A percentile compares a stretch with the other conserved stretches of the same genome.
Conservation (phyloP, 108 stramenopile genomes). For the Schizochytrium sp. region DNA sequence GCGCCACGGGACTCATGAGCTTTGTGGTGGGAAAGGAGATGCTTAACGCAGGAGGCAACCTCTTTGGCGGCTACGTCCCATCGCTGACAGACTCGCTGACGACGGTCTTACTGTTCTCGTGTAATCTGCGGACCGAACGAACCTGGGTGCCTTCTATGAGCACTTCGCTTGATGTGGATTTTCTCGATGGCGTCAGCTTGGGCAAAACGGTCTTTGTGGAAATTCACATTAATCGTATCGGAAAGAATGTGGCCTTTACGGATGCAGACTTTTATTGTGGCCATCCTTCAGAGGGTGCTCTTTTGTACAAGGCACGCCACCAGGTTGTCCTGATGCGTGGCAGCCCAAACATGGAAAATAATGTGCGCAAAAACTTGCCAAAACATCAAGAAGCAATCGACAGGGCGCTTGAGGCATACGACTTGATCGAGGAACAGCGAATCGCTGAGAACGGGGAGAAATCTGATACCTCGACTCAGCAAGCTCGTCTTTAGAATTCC, state of each 20-base stretch:
- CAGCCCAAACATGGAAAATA: background rate
- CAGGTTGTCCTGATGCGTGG: background rate
- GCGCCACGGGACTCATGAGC: background rate
- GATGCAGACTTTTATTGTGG: background rate
- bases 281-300: background rate
- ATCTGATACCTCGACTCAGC: too few relatives aligned
- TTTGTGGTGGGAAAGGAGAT: background rate
- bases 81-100: background rate
- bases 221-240: background rate
- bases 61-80: background rate
- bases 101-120: background rate
- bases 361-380: background rate
- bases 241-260: background rate
- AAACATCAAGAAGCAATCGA: background rate
- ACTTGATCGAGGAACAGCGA: background rate
- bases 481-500: too few relatives aligned
- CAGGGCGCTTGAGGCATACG: background rate
- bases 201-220: background rate
- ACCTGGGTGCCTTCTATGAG: background rate
- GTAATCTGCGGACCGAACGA: background rate
- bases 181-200: background rate
- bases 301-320: background rate
- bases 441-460: too few relatives aligned
- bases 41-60: background rate
- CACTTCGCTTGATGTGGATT: background rate